Evolutionary conservation across 306 rosid species (phyloP), one percentile per base, ranked within the genome.

Genomic region (Malus sieversii): DNA sequence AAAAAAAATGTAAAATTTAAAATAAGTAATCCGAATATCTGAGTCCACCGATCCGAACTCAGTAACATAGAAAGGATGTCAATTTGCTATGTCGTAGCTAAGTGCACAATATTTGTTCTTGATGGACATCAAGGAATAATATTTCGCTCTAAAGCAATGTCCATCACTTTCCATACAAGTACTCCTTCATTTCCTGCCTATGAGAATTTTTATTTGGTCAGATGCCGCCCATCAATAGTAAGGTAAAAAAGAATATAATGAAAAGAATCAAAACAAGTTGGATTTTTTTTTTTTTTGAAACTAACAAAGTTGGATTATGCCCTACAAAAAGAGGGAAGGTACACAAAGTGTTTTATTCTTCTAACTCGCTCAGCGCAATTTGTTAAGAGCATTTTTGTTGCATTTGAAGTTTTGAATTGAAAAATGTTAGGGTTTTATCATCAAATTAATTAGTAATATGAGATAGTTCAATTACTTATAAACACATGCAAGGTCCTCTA

Each of bases 261-360:
- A 42, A 30, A 30, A 9, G 66, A 63, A 65, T 58, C 29, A 55
- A 44, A 44, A 67, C 22, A 25, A 25, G 27, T 25, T 25, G 27
- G 27, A 25, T 25, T 25, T 22, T 25, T 25, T 25, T 25, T 25
- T 25, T 25, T 25, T 25, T 25, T 25, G 27, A 25, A 25, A 25
- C 27, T 25, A 25, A 25, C 27, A 79, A 66, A 61, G 75, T 72
- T 25, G 67, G 68, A 22, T 15, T 51, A 45, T 72, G 76, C 77
- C 73, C 73, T 53, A 42, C n/a, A 66, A 45, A 76, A 61, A 66
- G 66, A 66, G 48, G 51, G 19, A 52, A 42, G 19, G 68, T 27
- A 35, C 65, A 40, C 14, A 1, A 27, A 2, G 66, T 61, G 66
- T 61, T 23, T 51, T 78, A 10, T 79, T 72, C 70, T 63, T 40